Conservation (phyloP, 768 basidiomycete genomes). For the Podaxis mareebaensis region DNA sequence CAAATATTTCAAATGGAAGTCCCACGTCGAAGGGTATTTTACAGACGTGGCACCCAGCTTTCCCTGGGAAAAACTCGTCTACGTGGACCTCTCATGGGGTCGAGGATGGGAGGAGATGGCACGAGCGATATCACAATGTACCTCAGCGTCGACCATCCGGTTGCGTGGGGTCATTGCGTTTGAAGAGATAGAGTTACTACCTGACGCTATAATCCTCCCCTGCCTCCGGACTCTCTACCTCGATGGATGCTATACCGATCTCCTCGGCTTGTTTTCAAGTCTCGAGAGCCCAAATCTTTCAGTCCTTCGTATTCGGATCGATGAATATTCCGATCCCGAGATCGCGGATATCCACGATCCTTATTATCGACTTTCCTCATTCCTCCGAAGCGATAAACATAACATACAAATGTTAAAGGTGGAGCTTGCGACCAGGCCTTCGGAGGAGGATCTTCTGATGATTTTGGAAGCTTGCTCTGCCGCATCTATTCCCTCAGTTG, state of each 20-base stretch:
- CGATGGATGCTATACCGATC: not conserved
- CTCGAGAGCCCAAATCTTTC: not conserved
- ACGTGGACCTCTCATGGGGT: not conserved
- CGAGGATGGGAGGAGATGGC: not conserved
- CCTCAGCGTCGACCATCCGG: not conserved
- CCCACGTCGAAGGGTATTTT: not conserved
- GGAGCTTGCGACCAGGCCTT: not conserved
- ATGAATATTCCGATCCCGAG: not conserved
- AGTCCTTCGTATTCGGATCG: not conserved
- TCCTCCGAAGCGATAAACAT: not conserved
- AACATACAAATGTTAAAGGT: not conserved
- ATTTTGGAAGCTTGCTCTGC: not conserved
- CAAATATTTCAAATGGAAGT: not conserved
- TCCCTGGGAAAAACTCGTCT: not conserved
- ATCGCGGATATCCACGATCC: not conserved
- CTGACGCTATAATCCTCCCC: not conserved
- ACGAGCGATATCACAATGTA: not conserved
- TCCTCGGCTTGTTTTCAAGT: not conserved
- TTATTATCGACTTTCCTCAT: not conserved
- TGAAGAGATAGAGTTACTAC: not conserved
- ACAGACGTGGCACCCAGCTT: not conserved
- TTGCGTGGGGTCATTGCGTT: not conserved
- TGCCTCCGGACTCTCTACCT: not conserved
- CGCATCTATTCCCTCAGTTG: not conserved
- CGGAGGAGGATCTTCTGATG: not conserved